Evolutionary conservation across 2,329 filamentous ascomycete species (phyloP), one percentile per base, ranked within the genome.

Genomic region (Chrysoporthe austroafricana): DNA sequence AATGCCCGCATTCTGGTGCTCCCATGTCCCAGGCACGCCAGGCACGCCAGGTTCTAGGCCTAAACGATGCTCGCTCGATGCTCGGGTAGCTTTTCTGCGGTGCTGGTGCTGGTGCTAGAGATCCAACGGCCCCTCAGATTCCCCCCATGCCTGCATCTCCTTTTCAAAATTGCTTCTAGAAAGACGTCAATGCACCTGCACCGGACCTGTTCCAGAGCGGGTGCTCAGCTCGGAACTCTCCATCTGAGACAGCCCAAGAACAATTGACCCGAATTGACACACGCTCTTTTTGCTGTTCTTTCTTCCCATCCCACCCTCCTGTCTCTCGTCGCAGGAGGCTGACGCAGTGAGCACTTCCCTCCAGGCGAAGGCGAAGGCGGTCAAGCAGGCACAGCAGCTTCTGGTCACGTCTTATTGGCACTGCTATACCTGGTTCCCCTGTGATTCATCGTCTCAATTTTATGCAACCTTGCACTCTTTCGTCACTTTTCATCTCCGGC

Each of bases 91-190:
- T 26, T 26, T 21, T 54, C 9, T 21, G 26, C n/a, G n/a, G 9
- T 21, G 18, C 34, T 21, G 36, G 4, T 14, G 36, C 8, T 26
- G 39, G n/a, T 21, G 57, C 57, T 59, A 18, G 42, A 60, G 57
- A 43, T 59, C 36, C n/a, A 43, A 42, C 32, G n/a, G 56, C 56
- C 18, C 14, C 9, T 9, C n/a, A 34, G 34, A 7, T 26, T 26
- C 26, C 7, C n/a, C 34, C 56, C 56, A 39, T 9, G 34, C 36
- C 34, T 58, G 46, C 50, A 54, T 60, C 57, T 60, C 57, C 57
- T 60, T 60, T 60, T 60, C 57, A 43, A 60, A 32, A 60, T 60
- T 60, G 36, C 57, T 43, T 60, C 36, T 43, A 60, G 42, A 43
- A 60, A 26, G 18, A 60, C 26, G n/a, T 60, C 39, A 54, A 32